Base-by-base conservation (phyloP, 768 basidiomycete genomes). In the Termitomyces sp. region DNA sequence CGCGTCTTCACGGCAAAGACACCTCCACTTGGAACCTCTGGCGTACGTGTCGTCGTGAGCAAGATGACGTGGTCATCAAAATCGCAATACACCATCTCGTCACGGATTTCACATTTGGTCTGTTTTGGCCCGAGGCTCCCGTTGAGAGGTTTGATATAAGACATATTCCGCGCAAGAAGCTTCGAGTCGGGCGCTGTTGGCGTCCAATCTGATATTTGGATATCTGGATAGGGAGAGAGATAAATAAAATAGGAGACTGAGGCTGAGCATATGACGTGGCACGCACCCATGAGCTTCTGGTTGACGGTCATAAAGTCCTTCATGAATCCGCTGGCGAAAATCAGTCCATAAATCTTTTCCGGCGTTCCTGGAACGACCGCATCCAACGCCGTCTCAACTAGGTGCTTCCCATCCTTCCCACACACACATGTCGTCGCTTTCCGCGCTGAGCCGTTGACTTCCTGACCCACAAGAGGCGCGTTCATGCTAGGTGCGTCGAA, bases 161-260 rank as follows among this genome's bases (percentile, higher is more conserved):
- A 92, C 85, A 95, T 93, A 59, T 93, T 90, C 10, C 96, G 82
- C 26, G 84, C 77, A 10, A 97, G 82, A 40, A 92, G 79, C 53
- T 85, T 82, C 34, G 85, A 82, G 14, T 78, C 82, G 0, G 80
- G 74, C 0, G 72, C 64, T 4, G 75, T 74, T 0, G 96, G 94
- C 17, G 81, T 74, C 97, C 97, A 98, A 67, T 98, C 97, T 4
- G 93, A 88, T 64, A 93, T 91, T 69, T 99, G 94, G 52, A 99
- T 82, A 60, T 98, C 96, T 98, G n/a, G n/a, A n/a, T n/a, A 57
- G 6, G 5, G 44, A 26, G 11, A 19, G 46, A 32, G 40, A 42
- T 46, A 28, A 5, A n/a, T n/a, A n/a, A 32, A 59, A 43, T 14
- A 42, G 43, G 55, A 47, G 35, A n/a, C 22, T 9, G 15, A n/a